A percentile compares a stretch with the other conserved stretches of the same genome.
phyloP scores from a whole-genome alignment of 2,329 filamentous ascomycete species.

The Aspergillus candidus region DNA sequence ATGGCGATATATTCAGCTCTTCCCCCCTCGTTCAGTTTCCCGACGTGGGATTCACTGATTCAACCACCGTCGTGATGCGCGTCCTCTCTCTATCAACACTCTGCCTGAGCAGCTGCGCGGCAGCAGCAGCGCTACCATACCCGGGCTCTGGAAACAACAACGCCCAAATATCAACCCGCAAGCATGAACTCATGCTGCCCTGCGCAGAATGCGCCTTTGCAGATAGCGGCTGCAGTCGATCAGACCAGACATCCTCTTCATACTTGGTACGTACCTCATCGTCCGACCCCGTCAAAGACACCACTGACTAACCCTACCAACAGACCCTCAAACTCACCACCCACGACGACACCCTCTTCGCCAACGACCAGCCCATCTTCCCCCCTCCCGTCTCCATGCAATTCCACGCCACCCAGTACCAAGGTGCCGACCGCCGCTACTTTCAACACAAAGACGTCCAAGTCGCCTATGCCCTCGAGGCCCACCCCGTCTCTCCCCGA shows the following conservation, averaged over 20 bases:
- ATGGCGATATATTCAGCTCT: too few relatives aligned
- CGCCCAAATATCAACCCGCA: neutral
- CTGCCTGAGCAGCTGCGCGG: slow-evolving; percentile 9
- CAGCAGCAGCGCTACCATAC: slow-evolving; percentile 1
- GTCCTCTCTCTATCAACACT: slow-evolving; percentile 11
- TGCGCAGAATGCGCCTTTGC: slow-evolving; percentile 14
- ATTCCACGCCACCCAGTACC: slow-evolving; percentile 20
- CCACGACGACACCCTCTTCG: slow-evolving; percentile 21
- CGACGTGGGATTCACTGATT: neutral
- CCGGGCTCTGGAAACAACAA: neutral
- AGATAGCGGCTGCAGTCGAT: slow-evolving; percentile 7
- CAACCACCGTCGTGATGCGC: slow-evolving; percentile 11
- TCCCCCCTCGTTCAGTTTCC: too few relatives aligned
- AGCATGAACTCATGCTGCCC: slow-evolving; percentile 12
- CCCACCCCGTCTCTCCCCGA: slow-evolving; percentile 16
- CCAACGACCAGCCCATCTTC: slow-evolving; percentile 26
- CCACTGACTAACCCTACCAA: neutral
- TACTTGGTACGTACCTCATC: slow-evolving; percentile 8
- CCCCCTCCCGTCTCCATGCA: slow-evolving; percentile 23
- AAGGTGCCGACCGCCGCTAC: neutral
- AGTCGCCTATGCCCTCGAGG: slow-evolving; percentile 21
- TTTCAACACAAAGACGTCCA: slow-evolving; percentile 9
- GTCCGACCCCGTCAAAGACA: neutral
- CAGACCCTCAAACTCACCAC: slow-evolving; percentile 27
- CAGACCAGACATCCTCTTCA: slow-evolving; percentile 4